phyloP scores from a whole-genome alignment of 352 stramenopile species.

The Phytophthora nicotianae region DNA sequence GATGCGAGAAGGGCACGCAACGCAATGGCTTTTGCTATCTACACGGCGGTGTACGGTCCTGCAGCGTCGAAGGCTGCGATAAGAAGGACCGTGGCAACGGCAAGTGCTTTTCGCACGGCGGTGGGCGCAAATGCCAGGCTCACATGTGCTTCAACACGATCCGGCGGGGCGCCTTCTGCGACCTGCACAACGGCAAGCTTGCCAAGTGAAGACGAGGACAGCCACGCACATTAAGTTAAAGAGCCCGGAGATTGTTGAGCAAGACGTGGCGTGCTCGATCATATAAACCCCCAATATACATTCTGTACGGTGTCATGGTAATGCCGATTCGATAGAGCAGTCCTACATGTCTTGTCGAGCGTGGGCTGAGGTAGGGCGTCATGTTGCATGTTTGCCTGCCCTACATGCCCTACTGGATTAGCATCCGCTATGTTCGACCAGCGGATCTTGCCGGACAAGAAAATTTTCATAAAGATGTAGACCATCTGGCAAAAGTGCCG shows the following conservation, averaged over 20 bases:
- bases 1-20: slow-evolving; percentile 81
- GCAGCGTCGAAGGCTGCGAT: slow-evolving; percentile 67
- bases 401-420: no score
- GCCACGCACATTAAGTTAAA: slow-evolving; percentile 40
- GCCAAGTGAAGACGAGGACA: slow-evolving; percentile 18
- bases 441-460: slow-evolving; percentile 23
- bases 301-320: slow-evolving; percentile 13
- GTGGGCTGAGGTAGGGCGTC: background rate
- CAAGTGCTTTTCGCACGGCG: slow-evolving; percentile 82
- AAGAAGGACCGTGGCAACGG: slow-evolving; percentile 87
- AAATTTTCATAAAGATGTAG: slow-evolving; percentile 35
- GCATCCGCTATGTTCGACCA: background rate
- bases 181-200: slow-evolving; percentile 49
- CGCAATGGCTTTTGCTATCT: slow-evolving; percentile 84
- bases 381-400: no score
- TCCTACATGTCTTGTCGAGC: background rate
- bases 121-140: slow-evolving; percentile 71
- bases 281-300: slow-evolving; percentile 17
- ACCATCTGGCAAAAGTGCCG: slow-evolving; percentile 20
- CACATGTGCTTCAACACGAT: slow-evolving; percentile 72
- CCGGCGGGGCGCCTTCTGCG: slow-evolving; percentile 65
- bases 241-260: slow-evolving; percentile 27
- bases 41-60: slow-evolving; percentile 78
- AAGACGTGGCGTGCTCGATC: slow-evolving; percentile 27
- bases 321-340: slow-evolving; percentile 1